These are phyloP conservation scores for Rhodotorula sp. DNA, from an alignment of 1,284 basidiomycete species.

Conservation along the genomic window DNA sequence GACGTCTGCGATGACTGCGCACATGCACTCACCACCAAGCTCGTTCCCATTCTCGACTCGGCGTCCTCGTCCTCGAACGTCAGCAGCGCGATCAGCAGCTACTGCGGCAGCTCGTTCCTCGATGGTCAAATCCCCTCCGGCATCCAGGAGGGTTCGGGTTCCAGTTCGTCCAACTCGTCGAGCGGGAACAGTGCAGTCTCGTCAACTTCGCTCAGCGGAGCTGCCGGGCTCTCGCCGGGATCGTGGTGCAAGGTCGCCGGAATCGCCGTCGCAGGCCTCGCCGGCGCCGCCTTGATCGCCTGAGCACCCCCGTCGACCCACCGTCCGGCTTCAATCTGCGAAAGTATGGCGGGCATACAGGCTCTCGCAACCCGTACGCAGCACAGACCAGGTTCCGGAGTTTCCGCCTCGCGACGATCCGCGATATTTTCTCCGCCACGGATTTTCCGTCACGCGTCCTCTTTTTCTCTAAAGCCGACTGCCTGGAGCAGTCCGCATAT, in stretches of 20 bases:
- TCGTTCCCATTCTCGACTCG: conserved; percentile 3
- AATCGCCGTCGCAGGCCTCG: neutral
- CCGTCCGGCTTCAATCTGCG: too few relatives aligned
- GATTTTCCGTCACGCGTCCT: too few relatives aligned
- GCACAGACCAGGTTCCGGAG: too few relatives aligned
- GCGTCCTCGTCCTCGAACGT: neutral
- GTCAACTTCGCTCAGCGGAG: neutral
- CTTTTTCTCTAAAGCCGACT: too few relatives aligned
- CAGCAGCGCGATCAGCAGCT: neutral
- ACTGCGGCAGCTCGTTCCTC: conserved; percentile 8
- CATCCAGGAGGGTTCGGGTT: neutral
- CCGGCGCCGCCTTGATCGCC: neutral
- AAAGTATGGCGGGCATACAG: too few relatives aligned
- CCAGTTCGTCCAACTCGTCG: neutral
- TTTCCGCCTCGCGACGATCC: too few relatives aligned
- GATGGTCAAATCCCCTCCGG: conserved; percentile 14
- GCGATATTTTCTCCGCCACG: too few relatives aligned
- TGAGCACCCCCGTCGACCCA: neutral
- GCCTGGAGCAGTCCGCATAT: too few relatives aligned
- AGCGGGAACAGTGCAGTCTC: neutral
- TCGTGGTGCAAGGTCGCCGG: neutral
- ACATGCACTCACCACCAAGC: conserved; percentile 21
- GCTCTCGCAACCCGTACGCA: too few relatives aligned
- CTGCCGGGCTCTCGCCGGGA: neutral
- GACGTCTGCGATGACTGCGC: conserved; percentile 36